Evolutionary conservation across 1,284 basidiomycete species (phyloP).

Genomic region (Phaffia rhodozyma): DNA sequence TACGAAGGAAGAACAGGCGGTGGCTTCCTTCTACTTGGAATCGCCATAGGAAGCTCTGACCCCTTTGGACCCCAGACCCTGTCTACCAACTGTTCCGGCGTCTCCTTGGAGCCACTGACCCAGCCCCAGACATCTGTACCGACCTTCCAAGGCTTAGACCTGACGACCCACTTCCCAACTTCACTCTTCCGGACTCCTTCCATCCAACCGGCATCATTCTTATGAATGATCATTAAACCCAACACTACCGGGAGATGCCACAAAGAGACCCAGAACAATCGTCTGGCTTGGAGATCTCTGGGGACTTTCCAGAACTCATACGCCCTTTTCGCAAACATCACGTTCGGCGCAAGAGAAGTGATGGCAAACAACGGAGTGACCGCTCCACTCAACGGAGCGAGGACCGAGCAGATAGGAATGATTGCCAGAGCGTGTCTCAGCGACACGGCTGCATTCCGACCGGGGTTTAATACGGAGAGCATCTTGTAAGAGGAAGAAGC

Average conservation of each 20-base stretch:
- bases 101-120: background rate
- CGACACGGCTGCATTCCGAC: conserved; percentile 71
- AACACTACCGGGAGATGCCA: conserved; percentile 87
- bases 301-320: conserved; percentile 58
- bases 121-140: background rate
- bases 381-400: conserved; percentile 73
- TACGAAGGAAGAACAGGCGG: too few relatives aligned
- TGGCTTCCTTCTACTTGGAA: too few relatives aligned
- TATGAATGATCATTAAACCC: conserved; percentile 88
- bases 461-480: conserved; percentile 71
- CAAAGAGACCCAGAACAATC: conserved; percentile 68
- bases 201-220: conserved; percentile 63
- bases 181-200: conserved; percentile 35
- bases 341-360: conserved; percentile 65
- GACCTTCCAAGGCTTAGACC: conserved; percentile 33
- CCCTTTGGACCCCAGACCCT: too few relatives aligned
- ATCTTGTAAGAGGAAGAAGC: conserved; percentile 89
- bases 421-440: conserved; percentile 72
- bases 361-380: conserved; percentile 79
- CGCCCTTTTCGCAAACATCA: conserved; percentile 54
- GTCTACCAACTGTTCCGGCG: too few relatives aligned
- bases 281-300: conserved; percentile 63
- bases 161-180: conserved; percentile 47
- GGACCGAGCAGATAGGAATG: conserved; percentile 63
- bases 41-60: too few relatives aligned